Percentiles rank a stretch among this genome's conserved stretches.
Evolutionary conservation across 75 land plant species (phyloP).

Genomic region (Pinus tabuliformis): DNA sequence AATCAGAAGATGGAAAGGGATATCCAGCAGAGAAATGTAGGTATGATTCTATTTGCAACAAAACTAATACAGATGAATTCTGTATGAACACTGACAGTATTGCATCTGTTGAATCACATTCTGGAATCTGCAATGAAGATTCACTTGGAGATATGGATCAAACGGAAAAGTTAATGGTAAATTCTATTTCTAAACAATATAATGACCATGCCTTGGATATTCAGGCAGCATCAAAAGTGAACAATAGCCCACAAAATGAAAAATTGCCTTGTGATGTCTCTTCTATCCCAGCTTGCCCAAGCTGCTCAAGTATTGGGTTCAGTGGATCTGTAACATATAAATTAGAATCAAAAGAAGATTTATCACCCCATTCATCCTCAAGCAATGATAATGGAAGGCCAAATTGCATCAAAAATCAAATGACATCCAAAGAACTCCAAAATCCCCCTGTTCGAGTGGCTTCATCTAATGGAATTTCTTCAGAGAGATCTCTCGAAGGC

Average conservation of each 20-base stretch:
- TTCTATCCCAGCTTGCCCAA: conserved; percentile 1
- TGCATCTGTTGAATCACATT: neutral
- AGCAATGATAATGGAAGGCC: too few species aligned
- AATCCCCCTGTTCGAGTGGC: neutral
- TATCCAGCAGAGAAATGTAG: neutral
- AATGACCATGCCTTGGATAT: neutral
- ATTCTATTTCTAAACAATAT: neutral
- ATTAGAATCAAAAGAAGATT: neutral
- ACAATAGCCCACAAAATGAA: neutral
- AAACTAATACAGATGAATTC: neutral
- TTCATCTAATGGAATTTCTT: conserved; percentile 7
- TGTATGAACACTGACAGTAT: neutral
- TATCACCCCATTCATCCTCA: neutral
- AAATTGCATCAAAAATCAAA: neutral
- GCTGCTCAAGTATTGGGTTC: neutral
- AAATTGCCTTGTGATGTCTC: neutral
- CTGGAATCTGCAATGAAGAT: neutral
- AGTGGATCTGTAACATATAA: neutral
- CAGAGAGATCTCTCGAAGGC: conserved; percentile 41
- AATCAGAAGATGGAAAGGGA: neutral
- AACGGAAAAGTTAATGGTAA: neutral
- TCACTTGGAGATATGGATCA: neutral
- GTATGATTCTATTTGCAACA: neutral
- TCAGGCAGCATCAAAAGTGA: neutral
- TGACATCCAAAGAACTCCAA: neutral